Evolutionary conservation across 108 stramenopile species (phyloP).

Genomic region (Conticribra guillardii): DNA sequence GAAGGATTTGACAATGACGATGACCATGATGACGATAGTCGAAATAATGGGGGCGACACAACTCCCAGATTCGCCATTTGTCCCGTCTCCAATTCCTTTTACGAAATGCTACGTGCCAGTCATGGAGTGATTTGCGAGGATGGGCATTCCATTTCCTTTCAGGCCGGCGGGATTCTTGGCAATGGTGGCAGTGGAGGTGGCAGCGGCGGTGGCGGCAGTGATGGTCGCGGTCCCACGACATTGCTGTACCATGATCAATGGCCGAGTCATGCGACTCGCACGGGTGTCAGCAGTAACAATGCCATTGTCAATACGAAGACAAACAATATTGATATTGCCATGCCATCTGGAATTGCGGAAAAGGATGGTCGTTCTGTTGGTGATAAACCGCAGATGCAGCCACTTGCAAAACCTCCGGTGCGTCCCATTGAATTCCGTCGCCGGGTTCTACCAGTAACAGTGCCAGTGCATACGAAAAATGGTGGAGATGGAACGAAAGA

Average conservation of each 20-base stretch:
- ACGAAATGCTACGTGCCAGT: constrained; percentile 52
- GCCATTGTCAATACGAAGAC: neutral
- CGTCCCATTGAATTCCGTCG: constrained; percentile 82
- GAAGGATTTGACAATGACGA: neutral
- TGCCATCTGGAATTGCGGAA: too few species aligned
- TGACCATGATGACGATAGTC: neutral
- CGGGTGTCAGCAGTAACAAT: neutral
- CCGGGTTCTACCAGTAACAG: constrained; percentile 35
- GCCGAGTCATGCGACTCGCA: neutral
- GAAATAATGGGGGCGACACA: neutral
- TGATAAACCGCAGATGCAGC: too few species aligned
- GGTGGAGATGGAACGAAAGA: too few species aligned
- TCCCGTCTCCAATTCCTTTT: constrained; percentile 35
- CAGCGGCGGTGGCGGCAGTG: neutral
- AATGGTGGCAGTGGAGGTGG: neutral
- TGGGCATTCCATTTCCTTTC: constrained; percentile 61
- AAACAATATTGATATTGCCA: constrained; percentile 14
- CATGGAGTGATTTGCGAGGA: constrained; percentile 78
- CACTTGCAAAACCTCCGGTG: too few species aligned
- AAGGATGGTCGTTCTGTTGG: too few species aligned
- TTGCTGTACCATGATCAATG: constrained; percentile 40
- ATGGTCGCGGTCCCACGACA: neutral
- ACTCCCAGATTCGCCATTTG: constrained; percentile 14
- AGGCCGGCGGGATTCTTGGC: constrained; percentile 20
- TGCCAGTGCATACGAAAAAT: too few species aligned